Evolutionary conservation across 441 rosid genomes (phyloP).

Genomic region (Cnidoscolus chayamansa): DNA sequence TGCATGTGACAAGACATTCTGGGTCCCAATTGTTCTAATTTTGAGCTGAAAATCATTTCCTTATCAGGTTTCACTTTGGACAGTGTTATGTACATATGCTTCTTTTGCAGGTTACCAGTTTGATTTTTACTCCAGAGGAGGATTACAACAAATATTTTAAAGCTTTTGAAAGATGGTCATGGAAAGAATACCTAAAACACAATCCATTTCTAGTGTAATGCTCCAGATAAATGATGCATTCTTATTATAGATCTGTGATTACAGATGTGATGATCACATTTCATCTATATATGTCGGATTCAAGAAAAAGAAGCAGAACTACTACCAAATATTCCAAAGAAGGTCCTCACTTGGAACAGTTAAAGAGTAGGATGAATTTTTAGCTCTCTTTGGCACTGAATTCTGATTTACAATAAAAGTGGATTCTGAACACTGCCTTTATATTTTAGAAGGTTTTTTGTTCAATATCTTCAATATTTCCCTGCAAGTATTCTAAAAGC

Average conservation of each 20-base stretch:
- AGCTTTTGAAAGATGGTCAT: slow-evolving; percentile 64
- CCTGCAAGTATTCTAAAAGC: background rate
- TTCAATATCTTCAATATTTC: background rate
- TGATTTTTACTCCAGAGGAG: slow-evolving; percentile 73
- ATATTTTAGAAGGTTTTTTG: background rate
- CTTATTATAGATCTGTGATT: slow-evolving; percentile 5
- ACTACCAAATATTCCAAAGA: background rate
- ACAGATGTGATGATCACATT: background rate
- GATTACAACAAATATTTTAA: slow-evolving; percentile 70
- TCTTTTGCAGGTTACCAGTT: slow-evolving; percentile 71
- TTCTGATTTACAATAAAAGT: background rate
- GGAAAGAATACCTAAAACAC: slow-evolving; percentile 64
- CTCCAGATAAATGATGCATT: slow-evolving; percentile 1
- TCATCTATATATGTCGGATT: background rate
- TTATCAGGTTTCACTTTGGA: background rate
- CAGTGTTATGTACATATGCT: slow-evolving; percentile 6
- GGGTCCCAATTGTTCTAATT: slow-evolving; percentile 36
- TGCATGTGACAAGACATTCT: slow-evolving; percentile 80
- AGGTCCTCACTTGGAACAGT: background rate
- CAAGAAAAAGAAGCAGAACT: background rate
- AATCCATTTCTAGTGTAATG: slow-evolving; percentile 48
- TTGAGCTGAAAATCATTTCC: slow-evolving; percentile 6
- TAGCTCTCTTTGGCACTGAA: background rate
- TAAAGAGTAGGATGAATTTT: background rate
- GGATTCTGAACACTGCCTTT: background rate